These are phyloP conservation scores for Candida maltosa DNA, from an alignment of 805 yeast species.

Conservation along the genomic window DNA sequence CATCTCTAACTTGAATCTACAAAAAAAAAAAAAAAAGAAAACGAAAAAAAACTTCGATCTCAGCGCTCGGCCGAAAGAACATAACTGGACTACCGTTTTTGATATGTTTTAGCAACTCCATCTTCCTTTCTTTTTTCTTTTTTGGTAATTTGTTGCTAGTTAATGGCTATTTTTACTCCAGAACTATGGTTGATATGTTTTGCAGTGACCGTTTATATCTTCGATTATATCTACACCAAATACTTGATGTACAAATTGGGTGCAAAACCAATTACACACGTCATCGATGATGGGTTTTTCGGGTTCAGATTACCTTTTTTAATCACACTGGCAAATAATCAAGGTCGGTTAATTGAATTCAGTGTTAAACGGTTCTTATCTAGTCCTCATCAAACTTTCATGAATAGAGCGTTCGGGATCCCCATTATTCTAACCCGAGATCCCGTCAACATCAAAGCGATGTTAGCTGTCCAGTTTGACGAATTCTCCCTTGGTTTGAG, in stretches of 20 bases:
- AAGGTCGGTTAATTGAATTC: constrained; percentile 12
- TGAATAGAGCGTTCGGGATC: constrained; percentile 7
- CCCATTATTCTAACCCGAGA: constrained; percentile 26
- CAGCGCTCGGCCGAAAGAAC: too few species aligned
- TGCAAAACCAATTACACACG: constrained; percentile 10
- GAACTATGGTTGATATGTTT: too few species aligned
- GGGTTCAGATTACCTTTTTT: constrained; percentile 18
- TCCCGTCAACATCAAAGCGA: constrained; percentile 34
- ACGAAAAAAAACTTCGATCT: neutral
- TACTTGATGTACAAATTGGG: constrained; percentile 12
- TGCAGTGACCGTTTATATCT: constrained; percentile 1
- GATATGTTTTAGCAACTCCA: too few species aligned
- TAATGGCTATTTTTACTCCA: too few species aligned
- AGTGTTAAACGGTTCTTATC: constrained; percentile 10
- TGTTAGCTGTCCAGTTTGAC: constrained; percentile 32
- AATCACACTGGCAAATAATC: constrained; percentile 9
- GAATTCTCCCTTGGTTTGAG: constrained; percentile 33
- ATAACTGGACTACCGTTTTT: too few species aligned
- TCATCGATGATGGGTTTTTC: constrained; percentile 10
- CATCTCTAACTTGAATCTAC: constrained; percentile 2
- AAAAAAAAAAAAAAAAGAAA: neutral
- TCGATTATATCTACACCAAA: neutral
- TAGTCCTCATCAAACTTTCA: constrained; percentile 6
- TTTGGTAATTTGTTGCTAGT: too few species aligned
- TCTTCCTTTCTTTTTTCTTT: too few species aligned